Conservation (phyloP, 2,329 filamentous ascomycete species). For the Onygenales sp. region DNA sequence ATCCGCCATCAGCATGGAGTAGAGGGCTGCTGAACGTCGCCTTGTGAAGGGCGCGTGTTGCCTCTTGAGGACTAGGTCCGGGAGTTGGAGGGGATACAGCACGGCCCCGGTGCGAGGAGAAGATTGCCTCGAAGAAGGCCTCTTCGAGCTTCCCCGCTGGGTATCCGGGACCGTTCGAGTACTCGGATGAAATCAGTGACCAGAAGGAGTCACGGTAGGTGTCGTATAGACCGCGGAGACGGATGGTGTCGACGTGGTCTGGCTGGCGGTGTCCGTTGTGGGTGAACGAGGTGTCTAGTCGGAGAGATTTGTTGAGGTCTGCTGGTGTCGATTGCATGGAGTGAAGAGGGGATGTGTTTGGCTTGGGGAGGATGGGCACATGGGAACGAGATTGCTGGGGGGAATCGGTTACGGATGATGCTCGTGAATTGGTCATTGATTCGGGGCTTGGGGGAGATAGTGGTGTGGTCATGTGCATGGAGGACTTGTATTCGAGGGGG, state of each 20-base stretch:
- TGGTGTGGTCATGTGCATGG: slow-evolving; percentile 39
- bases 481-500: slow-evolving; percentile 20
- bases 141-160: slow-evolving; percentile 15
- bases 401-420: slow-evolving; percentile 5
- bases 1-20: slow-evolving; percentile 6
- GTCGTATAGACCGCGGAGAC: slow-evolving; percentile 61
- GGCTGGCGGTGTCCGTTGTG: background rate
- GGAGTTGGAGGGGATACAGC: slow-evolving; percentile 16
- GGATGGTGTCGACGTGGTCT: slow-evolving; percentile 48
- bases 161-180: slow-evolving; percentile 28
- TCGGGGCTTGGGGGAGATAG: slow-evolving; percentile 24
- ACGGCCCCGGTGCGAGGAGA: slow-evolving; percentile 3
- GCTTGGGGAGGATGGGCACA: slow-evolving; percentile 24
- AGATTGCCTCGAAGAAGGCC: slow-evolving; percentile 12
- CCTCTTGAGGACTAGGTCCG: slow-evolving; percentile 12
- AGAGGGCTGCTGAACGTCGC: background rate
- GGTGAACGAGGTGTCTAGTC: slow-evolving; percentile 47
- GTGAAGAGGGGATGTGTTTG: slow-evolving; percentile 32
- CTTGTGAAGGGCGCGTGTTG: slow-evolving; percentile 9
- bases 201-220: slow-evolving; percentile 64
- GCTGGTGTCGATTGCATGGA: slow-evolving; percentile 22
- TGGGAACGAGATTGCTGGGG: slow-evolving; percentile 16
- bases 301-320: slow-evolving; percentile 27
- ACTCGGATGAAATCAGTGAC: slow-evolving; percentile 61
- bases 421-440: slow-evolving; percentile 3